These are phyloP conservation scores for Lactifluus rugatus DNA, from an alignment of 768 basidiomycete species.

Conservation along the genomic window DNA sequence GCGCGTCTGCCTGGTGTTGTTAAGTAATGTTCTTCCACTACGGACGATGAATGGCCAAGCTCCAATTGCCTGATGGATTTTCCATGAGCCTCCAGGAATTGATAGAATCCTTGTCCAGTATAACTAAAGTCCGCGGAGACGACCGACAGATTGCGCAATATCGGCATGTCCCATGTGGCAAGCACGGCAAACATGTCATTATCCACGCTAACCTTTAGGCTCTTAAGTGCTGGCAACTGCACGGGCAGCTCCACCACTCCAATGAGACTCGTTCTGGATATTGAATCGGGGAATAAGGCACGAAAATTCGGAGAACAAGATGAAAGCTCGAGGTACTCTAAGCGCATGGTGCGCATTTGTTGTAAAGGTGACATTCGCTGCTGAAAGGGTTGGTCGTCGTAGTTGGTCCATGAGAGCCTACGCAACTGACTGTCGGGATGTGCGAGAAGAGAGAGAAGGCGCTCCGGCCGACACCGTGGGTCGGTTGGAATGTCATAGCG, in stretches of 20 bases:
- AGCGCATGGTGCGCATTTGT: slow-evolving; percentile 38
- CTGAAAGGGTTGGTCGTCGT: slow-evolving; percentile 52
- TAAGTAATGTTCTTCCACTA: slow-evolving; percentile 59
- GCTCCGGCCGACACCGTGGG: slow-evolving; percentile 41
- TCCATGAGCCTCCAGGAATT: slow-evolving; percentile 62
- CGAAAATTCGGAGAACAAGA: slow-evolving; percentile 42
- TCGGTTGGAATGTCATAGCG: slow-evolving; percentile 36
- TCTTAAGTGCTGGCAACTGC: slow-evolving; percentile 50
- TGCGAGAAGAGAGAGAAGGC: slow-evolving; percentile 50
- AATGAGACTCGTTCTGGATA: background rate
- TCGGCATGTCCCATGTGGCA: slow-evolving; percentile 57
- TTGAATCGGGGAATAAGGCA: slow-evolving; percentile 24
- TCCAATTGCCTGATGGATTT: slow-evolving; percentile 53
- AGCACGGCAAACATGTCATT: slow-evolving; percentile 62
- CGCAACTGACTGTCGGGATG: slow-evolving; percentile 44
- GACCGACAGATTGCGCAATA: slow-evolving; percentile 52
- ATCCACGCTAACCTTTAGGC: slow-evolving; percentile 62
- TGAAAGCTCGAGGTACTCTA: slow-evolving; percentile 63
- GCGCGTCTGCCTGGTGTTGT: slow-evolving; percentile 31
- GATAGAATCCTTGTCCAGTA: slow-evolving; percentile 51
- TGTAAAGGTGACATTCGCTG: slow-evolving; percentile 46
- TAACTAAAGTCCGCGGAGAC: slow-evolving; percentile 64
- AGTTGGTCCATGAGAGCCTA: slow-evolving; percentile 62
- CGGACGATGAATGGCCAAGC: slow-evolving; percentile 59
- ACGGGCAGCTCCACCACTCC: slow-evolving; percentile 27